These are phyloP conservation scores for Trichoderma lentiforme DNA, from an alignment of 2,329 filamentous ascomycete genomes.

Conservation along the genomic window DNA sequence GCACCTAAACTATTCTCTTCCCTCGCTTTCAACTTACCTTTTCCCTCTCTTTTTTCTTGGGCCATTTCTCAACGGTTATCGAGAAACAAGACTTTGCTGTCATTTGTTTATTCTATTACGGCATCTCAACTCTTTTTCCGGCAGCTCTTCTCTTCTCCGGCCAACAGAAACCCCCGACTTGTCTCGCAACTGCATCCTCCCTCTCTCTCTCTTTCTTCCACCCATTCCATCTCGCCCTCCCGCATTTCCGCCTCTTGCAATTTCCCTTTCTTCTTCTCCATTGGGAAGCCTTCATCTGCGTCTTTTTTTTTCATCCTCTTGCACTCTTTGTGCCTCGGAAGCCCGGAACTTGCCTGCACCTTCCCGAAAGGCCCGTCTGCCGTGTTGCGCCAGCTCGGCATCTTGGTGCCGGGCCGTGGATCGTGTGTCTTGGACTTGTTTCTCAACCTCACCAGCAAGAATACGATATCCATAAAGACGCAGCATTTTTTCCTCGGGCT, in stretches of 20 bases:
- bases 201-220: not conserved
- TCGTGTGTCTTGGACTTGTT: slow-evolving; percentile 4
- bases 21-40: not conserved
- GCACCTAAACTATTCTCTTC: not conserved
- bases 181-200: slow-evolving; percentile 1
- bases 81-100: not conserved
- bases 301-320: not conserved
- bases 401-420: slow-evolving; percentile 21
- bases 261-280: not conserved
- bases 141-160: not conserved
- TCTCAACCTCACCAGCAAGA: not conserved
- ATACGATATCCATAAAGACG: not conserved
- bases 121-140: not conserved
- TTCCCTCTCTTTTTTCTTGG: not conserved
- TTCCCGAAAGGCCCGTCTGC: slow-evolving; percentile 19
- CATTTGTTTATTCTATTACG: not conserved
- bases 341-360: slow-evolving; percentile 16
- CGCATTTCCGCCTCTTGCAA: not conserved
- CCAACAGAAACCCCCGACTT: not conserved
- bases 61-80: not conserved
- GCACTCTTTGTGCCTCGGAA: not conserved
- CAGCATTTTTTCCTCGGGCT: slow-evolving; percentile 16
- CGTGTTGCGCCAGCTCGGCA: slow-evolving; percentile 24
- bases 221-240: not conserved
- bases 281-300: not conserved